Evolutionary conservation across 139 green algal species (phyloP).

Genomic region (Trebouxia sp.): DNA sequence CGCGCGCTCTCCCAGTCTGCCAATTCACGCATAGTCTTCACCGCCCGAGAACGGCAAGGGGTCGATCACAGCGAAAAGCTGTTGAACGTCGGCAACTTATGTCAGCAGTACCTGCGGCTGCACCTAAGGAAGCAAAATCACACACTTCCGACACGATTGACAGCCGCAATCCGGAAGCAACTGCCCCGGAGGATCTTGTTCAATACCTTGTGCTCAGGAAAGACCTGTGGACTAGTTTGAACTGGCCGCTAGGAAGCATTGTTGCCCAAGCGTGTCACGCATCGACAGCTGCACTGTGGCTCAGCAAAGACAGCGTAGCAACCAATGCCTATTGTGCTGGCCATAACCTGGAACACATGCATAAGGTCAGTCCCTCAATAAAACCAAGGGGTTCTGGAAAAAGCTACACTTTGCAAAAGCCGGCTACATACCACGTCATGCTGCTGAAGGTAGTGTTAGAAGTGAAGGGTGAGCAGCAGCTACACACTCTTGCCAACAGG

Average conservation of each 20-base stretch:
- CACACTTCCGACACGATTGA: too few relatives aligned
- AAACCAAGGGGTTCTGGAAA: background rate
- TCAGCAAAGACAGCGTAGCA: slow-evolving; percentile 45
- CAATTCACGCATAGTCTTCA: too few relatives aligned
- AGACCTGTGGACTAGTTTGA: slow-evolving; percentile 81
- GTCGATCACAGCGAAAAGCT: too few relatives aligned
- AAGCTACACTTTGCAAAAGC: background rate
- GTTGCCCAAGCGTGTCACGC: slow-evolving; percentile 92
- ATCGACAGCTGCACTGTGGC: slow-evolving; percentile 82
- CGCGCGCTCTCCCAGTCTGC: too few relatives aligned
- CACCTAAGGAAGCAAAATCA: too few relatives aligned
- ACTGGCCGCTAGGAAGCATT: slow-evolving; percentile 92
- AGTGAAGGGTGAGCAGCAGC: slow-evolving; percentile 81
- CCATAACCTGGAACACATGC: slow-evolving; percentile 88
- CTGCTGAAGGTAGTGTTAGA: slow-evolving; percentile 89
- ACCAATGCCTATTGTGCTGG: slow-evolving; percentile 71
- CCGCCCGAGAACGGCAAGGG: too few relatives aligned
- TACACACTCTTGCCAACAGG: slow-evolving; percentile 71
- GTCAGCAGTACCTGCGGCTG: too few relatives aligned
- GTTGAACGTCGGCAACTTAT: too few relatives aligned
- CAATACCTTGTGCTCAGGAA: slow-evolving; percentile 93
- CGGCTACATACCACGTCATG: background rate
- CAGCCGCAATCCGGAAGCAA: background rate
- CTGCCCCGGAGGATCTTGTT: slow-evolving; percentile 46
- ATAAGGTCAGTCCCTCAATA: slow-evolving; percentile 72